These are phyloP conservation scores for Tetradesmus lagerheimii DNA, from an alignment of 139 green algal species.

Conservation along the genomic window DNA sequence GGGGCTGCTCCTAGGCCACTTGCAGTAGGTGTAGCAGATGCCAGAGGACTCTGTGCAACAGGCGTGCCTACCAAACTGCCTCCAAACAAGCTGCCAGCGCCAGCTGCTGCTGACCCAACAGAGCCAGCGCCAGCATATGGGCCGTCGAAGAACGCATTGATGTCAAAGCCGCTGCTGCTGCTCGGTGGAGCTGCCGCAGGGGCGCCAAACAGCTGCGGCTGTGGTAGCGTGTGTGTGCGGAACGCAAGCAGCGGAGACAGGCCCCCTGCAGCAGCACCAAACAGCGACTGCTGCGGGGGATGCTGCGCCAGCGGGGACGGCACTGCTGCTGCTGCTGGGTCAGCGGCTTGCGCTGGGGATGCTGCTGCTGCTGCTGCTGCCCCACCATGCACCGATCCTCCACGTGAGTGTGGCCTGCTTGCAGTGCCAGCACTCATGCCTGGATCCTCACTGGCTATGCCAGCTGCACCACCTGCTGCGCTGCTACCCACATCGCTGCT, in stretches of 20 bases:
- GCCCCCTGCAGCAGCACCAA: slow-evolving; percentile 2
- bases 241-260: not conserved
- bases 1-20: not conserved
- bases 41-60: not conserved
- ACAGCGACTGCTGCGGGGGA: slow-evolving; percentile 7
- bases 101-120: not conserved
- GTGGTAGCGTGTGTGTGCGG: not conserved
- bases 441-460: not conserved
- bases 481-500: not conserved
- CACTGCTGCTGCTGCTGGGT: not conserved
- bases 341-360: not conserved
- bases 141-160: slow-evolving; percentile 27
- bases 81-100: not conserved
- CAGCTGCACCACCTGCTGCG: not conserved
- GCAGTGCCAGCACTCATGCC: not conserved
- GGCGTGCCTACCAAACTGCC: not conserved
- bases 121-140: not conserved
- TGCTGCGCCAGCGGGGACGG: not conserved
- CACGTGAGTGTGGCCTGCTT: not conserved
- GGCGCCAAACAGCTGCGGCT: not conserved
- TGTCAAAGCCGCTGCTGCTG: slow-evolving; percentile 28
- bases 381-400: not conserved
- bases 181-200: not conserved
- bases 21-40: not conserved
- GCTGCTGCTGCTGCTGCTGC: not conserved